Base-by-base conservation (phyloP, 768 basidiomycete species). In the Lactifluus rugatus region DNA sequence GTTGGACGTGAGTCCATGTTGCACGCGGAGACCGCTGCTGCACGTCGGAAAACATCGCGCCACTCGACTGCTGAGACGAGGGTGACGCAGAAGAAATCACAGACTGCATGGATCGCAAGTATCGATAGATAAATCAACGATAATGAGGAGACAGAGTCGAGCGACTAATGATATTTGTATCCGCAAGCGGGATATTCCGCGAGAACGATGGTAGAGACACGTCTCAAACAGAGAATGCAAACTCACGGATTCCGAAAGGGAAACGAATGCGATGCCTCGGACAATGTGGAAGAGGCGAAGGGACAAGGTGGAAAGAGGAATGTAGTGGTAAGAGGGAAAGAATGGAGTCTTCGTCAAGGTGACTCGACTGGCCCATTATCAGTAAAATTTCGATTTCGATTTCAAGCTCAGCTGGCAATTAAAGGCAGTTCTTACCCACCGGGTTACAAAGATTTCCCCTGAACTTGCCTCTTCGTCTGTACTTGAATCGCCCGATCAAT, bases 1-100 rank as follows among this genome's bases (percentile, higher is more conserved):
- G 59, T 60, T 62, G 61, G 57, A 62, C 61, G 61, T 60, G 61
- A 54, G 58, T 54, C 61, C 58, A 60, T 60, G 61, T 60, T 50
- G 53, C 57, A 50, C 57, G 61, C 61, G 61, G 57, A 54, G 58
- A 60, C 52, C 61, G 58, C 61, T 62, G 58, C 54, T 56, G 58
- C 52, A 54, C 6, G 51, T 54, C 52, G 44, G 52, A 16, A 60
- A 25, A 44, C 28, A 46, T 52, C 17, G 53, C 51, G 26, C 48
- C 52, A 52, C 62, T 62, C 62, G 62, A 57, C 48, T 46, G 52
- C 7, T 47, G 60, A 54, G 53, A 52, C 63, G 63, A 47, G 26
- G 56, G 51, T 13, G 46, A 53, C 25, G 52, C 48, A 17, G 57
- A n/a, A 48, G n/a, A 23, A 36, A 49, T 51, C 52, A 53, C 54